A percentile compares a stretch with the other conserved stretches of the same genome.
These are phyloP conservation scores for Didymosphaeria variabile DNA, from an alignment of 2,329 filamentous ascomycete species.

Conservation along the genomic window DNA sequence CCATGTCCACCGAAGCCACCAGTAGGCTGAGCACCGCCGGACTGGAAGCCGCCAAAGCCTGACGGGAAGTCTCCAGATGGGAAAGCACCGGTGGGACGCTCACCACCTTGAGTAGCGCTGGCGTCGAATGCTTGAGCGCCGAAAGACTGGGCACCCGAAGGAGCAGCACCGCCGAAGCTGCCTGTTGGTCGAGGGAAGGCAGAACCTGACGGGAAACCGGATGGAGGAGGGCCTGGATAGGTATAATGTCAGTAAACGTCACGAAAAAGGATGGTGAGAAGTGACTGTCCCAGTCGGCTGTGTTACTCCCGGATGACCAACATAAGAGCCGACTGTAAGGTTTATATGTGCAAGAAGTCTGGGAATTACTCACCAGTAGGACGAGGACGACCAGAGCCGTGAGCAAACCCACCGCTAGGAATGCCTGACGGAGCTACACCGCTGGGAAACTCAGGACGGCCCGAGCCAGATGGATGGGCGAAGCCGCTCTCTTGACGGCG, in stretches of 20 bases:
- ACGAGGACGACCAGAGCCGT: background rate
- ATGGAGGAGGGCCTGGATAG: background rate
- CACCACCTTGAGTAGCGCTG: background rate
- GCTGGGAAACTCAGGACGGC: background rate
- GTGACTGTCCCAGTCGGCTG: too few relatives aligned
- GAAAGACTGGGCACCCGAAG: background rate
- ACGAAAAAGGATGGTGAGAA: too few relatives aligned
- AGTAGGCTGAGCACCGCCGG: background rate
- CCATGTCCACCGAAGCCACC: background rate
- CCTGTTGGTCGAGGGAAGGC: background rate
- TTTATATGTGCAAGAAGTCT: too few relatives aligned
- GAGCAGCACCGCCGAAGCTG: background rate
- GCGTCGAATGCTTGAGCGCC: background rate
- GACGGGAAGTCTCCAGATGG: conserved; percentile 1
- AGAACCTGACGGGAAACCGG: background rate
- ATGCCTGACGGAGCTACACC: background rate
- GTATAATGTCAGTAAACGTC: too few relatives aligned
- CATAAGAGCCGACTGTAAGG: too few relatives aligned
- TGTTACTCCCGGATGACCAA: too few relatives aligned
- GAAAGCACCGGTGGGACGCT: background rate
- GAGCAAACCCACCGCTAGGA: background rate
- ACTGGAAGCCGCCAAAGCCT: background rate
- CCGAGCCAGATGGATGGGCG: background rate
- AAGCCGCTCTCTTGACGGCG: background rate
- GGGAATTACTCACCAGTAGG: background rate